Conservation (phyloP, 306 rosid species). For the Prunus mume region DNA sequence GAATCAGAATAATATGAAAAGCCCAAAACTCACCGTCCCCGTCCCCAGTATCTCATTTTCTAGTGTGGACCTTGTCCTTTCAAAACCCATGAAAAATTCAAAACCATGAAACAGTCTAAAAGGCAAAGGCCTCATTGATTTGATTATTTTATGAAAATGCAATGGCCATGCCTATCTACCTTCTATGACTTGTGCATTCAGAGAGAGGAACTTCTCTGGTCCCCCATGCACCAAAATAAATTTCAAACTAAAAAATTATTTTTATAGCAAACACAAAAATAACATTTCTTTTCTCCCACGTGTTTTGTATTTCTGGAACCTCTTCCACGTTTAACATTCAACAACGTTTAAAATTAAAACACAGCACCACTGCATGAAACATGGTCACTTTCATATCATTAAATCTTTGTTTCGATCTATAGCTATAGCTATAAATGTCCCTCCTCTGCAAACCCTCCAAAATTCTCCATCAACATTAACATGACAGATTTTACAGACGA, state of each 20-base stretch:
- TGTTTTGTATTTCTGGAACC: background rate
- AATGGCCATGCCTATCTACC: background rate
- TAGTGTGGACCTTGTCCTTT: background rate
- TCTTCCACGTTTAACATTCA: background rate
- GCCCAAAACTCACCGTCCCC: background rate
- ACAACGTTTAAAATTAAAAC: slow-evolving; percentile 5
- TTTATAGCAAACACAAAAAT: background rate
- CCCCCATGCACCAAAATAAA: background rate
- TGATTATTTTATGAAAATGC: background rate
- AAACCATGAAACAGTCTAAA: background rate
- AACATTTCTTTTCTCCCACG: background rate
- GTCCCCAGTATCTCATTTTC: background rate
- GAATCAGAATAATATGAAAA: background rate
- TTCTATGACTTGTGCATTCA: background rate
- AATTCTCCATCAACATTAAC: background rate
- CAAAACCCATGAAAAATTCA: background rate
- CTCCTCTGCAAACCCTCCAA: background rate
- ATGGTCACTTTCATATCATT: background rate
- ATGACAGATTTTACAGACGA: background rate
- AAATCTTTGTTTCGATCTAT: background rate
- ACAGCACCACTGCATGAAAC: background rate
- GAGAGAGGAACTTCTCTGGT: background rate
- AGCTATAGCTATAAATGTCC: background rate
- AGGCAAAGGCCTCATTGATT: background rate
- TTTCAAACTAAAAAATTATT: background rate